These are phyloP conservation scores for Myriosclerotinia curreyana DNA, from an alignment of 2,329 filamentous ascomycete species.

Conservation along the genomic window DNA sequence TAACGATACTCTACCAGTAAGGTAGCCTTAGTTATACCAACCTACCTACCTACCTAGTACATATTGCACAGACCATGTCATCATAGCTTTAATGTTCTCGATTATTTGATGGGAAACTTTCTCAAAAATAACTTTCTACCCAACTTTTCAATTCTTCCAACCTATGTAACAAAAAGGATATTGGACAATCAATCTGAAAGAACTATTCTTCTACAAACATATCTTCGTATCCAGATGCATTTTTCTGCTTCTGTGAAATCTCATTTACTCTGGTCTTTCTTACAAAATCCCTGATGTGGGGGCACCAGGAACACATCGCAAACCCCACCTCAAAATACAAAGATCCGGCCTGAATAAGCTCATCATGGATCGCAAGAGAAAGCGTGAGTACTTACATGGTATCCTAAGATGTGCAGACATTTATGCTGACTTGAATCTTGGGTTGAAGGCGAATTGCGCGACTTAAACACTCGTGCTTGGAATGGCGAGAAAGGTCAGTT, in stretches of 20 bases:
- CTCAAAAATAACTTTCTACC: background rate
- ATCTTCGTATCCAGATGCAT: slow-evolving; percentile 39
- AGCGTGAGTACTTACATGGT: slow-evolving; percentile 47
- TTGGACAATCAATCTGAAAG: slow-evolving; percentile 10
- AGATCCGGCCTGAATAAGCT: slow-evolving; percentile 29
- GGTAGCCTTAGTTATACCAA: too few relatives aligned
- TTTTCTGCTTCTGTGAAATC: slow-evolving; percentile 37
- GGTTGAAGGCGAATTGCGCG: slow-evolving; percentile 76
- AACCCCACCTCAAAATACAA: slow-evolving; percentile 28
- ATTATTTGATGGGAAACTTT: slow-evolving; percentile 14
- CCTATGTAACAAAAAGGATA: background rate
- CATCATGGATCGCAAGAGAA: slow-evolving; percentile 62
- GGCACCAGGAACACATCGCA: slow-evolving; percentile 35
- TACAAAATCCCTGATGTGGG: slow-evolving; percentile 41
- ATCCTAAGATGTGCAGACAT: slow-evolving; percentile 3
- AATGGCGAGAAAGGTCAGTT: slow-evolving; percentile 75
- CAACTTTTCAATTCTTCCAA: background rate
- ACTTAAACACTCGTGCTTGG: slow-evolving; percentile 85
- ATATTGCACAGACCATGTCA: slow-evolving; percentile 11
- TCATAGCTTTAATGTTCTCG: background rate
- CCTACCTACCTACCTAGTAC: too few relatives aligned
- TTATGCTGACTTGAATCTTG: slow-evolving; percentile 27
- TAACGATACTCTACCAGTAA: too few relatives aligned
- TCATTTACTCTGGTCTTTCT: slow-evolving; percentile 37
- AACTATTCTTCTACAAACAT: background rate